Evolutionary conservation across 148 eudicot genomes (phyloP), one percentile per base, ranked within the genome.

Genomic region (Rhododendron simsii): DNA sequence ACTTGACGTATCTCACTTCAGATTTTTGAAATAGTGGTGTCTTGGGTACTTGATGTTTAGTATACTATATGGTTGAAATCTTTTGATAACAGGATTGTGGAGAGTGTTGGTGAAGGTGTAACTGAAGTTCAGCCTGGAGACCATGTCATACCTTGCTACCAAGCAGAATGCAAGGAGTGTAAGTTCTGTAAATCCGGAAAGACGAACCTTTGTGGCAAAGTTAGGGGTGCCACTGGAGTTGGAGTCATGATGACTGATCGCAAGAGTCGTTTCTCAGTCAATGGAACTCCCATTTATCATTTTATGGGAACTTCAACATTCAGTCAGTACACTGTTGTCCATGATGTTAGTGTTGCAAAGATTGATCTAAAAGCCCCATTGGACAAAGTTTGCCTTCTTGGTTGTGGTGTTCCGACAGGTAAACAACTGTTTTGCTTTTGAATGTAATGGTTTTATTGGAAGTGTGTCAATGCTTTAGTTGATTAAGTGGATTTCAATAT

Each of bases 271-370:
- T 98, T 98, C 89, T 95, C 98, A 23, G 80, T 94, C 87, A 98
- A 95, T 15, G 99, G 98, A 69, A 98, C 90, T 80, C 93, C 98
- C 37, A 91, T 98, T 86, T 98, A 95, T 82, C 99, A 98, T 92
- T 98, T 98, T 91, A 98, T 98, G 99, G 99, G 99, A 87, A 98
- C 99, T 83, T 98, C 99, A 48, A 98, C 99, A 28, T 98, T 95
- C 85, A 95, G 98, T 89, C 98, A 98, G 90, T 98, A 98, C 88
- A 98, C 99, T 84, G 99, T 98, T 53, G 98, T 98, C 61, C 99
- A 98, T 87, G 98, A 98, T 90, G 99, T 98, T 80, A 98, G 99
- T 88, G 99, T 98, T 87, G 99, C 99, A 78, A 98, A 98, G 91
- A 92, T 98, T 89, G 98, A 94, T 83, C 98, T 95, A 73, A 86